Conservation (phyloP, 2,329 filamentous ascomycete species). For the Dryadomyces quercivorus region DNA sequence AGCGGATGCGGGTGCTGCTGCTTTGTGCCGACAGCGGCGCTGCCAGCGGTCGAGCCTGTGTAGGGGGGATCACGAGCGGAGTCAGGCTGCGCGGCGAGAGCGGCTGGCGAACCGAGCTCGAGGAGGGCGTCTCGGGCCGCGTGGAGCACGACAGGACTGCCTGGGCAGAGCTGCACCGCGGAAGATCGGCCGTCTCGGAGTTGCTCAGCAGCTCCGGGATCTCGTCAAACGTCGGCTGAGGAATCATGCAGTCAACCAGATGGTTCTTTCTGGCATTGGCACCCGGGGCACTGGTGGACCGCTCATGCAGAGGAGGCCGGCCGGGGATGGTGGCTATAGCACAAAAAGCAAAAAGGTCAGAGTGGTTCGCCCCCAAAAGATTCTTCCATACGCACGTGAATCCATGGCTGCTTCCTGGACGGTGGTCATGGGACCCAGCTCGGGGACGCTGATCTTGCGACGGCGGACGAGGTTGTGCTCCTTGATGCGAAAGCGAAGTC, state of each 20-base stretch:
- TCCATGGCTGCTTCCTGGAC: slow-evolving; percentile 58
- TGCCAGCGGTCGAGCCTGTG: slow-evolving; percentile 14
- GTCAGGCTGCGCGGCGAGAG: slow-evolving; percentile 41
- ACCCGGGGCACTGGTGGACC: slow-evolving; percentile 50
- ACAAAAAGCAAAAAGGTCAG: neutral
- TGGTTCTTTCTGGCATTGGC: slow-evolving; percentile 34
- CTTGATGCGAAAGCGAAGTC: slow-evolving; percentile 40
- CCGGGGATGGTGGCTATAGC: slow-evolving; percentile 52
- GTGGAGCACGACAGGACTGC: slow-evolving; percentile 7
- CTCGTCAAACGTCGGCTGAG: slow-evolving; percentile 20
- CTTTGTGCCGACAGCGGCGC: slow-evolving; percentile 25
- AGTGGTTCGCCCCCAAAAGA: slow-evolving; percentile 3
- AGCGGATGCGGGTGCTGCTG: slow-evolving; percentile 12
- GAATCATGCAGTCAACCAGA: slow-evolving; percentile 23
- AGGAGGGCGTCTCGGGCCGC: neutral
- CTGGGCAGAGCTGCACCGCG: slow-evolving; percentile 13
- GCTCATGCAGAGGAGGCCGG: slow-evolving; percentile 50
- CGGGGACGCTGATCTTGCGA: slow-evolving; percentile 52
- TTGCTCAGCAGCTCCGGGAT: slow-evolving; percentile 18
- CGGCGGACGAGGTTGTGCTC: slow-evolving; percentile 44
- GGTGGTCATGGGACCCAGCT: slow-evolving; percentile 55
- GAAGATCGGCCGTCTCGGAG: slow-evolving; percentile 10
- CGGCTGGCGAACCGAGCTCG: slow-evolving; percentile 22
- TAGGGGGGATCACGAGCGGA: slow-evolving; percentile 42
- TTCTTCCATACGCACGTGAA: slow-evolving; percentile 41